These are phyloP conservation scores for Xylariaceae sp. DNA, from an alignment of 2,329 filamentous ascomycete species.

Conservation along the genomic window DNA sequence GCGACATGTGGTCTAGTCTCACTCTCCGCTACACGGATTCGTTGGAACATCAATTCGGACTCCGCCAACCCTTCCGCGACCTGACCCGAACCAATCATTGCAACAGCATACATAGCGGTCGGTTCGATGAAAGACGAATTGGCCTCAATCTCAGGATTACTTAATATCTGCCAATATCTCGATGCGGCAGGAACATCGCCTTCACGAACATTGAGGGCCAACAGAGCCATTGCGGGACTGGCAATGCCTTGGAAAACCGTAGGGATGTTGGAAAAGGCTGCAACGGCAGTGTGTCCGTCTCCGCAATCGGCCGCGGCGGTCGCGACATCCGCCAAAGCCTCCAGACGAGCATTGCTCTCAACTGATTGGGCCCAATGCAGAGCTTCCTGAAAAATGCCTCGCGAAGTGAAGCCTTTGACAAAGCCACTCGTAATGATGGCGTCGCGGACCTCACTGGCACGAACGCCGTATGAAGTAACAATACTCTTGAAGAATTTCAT, in stretches of 20 bases:
- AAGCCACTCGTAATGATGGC: constrained; percentile 74
- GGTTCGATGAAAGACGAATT: constrained; percentile 77
- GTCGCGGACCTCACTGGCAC: constrained; percentile 67
- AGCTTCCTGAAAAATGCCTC: constrained; percentile 72
- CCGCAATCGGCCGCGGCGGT: constrained; percentile 79
- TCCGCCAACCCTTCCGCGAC: constrained; percentile 79
- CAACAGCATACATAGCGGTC: constrained; percentile 86
- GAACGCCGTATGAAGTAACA: constrained; percentile 61
- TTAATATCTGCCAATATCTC: constrained; percentile 78
- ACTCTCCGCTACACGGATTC: constrained; percentile 67
- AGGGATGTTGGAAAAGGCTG: constrained; percentile 65
- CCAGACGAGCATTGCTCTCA: constrained; percentile 58
- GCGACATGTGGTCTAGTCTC: constrained; percentile 58
- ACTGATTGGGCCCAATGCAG: constrained; percentile 72
- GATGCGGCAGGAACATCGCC: constrained; percentile 78
- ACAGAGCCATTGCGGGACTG: constrained; percentile 73
- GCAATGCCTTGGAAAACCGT: constrained; percentile 52
- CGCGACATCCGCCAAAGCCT: constrained; percentile 73
- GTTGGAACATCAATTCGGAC: constrained; percentile 83
- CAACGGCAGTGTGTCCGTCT: constrained; percentile 67
- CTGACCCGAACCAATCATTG: constrained; percentile 82
- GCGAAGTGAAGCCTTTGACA: constrained; percentile 74
- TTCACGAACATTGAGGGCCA: constrained; percentile 83
- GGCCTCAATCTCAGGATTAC: constrained; percentile 61
- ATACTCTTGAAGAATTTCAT: constrained; percentile 86